Evolutionary conservation across 495 filamentous ascomycete genomes (phyloP).

Genomic region (Hypoxylon intermedium): DNA sequence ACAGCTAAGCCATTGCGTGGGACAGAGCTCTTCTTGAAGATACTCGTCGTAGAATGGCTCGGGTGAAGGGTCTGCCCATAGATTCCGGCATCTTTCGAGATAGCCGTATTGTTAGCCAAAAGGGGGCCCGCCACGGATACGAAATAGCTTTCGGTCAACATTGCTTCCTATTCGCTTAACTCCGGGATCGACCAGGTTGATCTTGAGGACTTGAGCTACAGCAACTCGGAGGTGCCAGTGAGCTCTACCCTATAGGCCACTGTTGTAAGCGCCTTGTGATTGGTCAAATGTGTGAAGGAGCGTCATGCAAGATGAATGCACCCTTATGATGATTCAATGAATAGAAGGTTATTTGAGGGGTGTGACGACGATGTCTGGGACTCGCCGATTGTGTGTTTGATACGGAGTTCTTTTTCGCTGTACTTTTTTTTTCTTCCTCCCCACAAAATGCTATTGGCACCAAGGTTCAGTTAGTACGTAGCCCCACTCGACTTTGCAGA

Average conservation of each 20-base stretch:
- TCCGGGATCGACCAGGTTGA: neutral
- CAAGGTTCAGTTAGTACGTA: slow-evolving; percentile 4
- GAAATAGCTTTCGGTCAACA: slow-evolving; percentile 84
- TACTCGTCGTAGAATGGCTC: slow-evolving; percentile 68
- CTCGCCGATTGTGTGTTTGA: neutral
- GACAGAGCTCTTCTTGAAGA: slow-evolving; percentile 93
- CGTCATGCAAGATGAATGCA: slow-evolving; percentile 5
- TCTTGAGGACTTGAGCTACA: neutral
- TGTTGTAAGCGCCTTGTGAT: slow-evolving; percentile 1
- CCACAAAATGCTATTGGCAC: slow-evolving; percentile 28
- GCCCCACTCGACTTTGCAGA: slow-evolving; percentile 20
- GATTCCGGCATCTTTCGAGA: slow-evolving; percentile 79
- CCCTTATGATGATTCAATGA: neutral
- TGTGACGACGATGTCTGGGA: neutral
- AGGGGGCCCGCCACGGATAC: slow-evolving; percentile 72
- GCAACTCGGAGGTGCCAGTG: neutral
- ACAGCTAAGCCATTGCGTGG: slow-evolving; percentile 78
- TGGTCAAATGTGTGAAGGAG: neutral
- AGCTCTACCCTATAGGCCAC: neutral
- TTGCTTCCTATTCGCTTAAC: slow-evolving; percentile 41
- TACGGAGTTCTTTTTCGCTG: neutral
- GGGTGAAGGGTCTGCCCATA: slow-evolving; percentile 85
- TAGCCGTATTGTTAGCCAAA: slow-evolving; percentile 68
- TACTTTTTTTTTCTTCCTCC: slow-evolving; percentile 2
- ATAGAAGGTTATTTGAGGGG: slow-evolving; percentile 7